Conservation (phyloP, 306 rosid genomes). For the Echinosophora koreensis region DNA sequence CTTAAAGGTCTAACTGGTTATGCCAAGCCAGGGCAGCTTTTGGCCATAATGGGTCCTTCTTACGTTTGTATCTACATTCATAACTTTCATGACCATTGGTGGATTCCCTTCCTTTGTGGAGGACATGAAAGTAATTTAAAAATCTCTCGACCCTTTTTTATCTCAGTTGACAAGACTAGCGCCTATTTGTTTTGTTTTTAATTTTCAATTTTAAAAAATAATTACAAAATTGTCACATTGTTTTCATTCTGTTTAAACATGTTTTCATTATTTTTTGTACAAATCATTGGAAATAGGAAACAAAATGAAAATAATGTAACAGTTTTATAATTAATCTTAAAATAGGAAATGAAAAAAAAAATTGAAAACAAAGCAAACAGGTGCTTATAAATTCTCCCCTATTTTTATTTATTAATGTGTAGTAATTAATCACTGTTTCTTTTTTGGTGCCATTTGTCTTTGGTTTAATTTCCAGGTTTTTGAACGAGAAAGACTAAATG, state of each 20-base stretch:
- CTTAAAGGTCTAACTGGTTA: slow-evolving; percentile 66
- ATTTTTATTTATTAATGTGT: not conserved
- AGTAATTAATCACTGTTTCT: not conserved
- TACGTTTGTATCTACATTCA: slow-evolving; percentile 58
- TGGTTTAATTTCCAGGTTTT: slow-evolving; percentile 52
- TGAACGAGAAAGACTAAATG: slow-evolving; percentile 63
- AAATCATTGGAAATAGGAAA: too few species aligned
- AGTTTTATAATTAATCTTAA: too few species aligned
- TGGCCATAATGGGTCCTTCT: slow-evolving; percentile 72
- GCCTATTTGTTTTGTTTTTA: too few species aligned
- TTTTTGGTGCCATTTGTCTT: not conserved
- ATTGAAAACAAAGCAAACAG: too few species aligned
- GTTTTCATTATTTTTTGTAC: too few species aligned
- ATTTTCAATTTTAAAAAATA: too few species aligned
- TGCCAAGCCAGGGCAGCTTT: slow-evolving; percentile 51
- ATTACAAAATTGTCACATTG: too few species aligned
- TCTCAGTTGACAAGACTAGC: too few species aligned
- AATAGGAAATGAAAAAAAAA: too few species aligned
- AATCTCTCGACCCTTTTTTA: not conserved
- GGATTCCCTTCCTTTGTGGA: slow-evolving; percentile 81
- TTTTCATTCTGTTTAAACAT: too few species aligned
- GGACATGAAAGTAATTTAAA: slow-evolving; percentile 63
- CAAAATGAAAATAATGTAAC: too few species aligned
- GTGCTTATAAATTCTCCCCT: too few species aligned
- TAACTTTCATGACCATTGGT: slow-evolving; percentile 75